Base-by-base conservation (phyloP, 257 asterid genomes). In the Striga asiatica region DNA sequence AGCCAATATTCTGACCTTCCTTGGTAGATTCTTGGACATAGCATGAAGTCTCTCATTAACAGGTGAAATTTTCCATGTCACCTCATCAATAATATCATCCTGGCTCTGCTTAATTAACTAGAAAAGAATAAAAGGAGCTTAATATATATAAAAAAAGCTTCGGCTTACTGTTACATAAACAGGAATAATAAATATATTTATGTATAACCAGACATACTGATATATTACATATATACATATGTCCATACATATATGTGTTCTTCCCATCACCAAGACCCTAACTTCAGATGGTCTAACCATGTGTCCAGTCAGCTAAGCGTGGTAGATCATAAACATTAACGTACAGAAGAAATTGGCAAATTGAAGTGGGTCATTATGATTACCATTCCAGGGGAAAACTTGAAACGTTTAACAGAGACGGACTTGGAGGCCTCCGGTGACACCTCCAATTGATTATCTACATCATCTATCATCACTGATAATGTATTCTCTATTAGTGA, bases 371-470 rank as follows among this genome's bases (percentile, higher is more conserved):
- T 8, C 50, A 24, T 5, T 4, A 59, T 2, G 13, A 70, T 61
- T 79, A 89, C 96, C 98, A 91, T 91, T 75, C 96, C 96, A 6
- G 95, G 96, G 9, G 98, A 91, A 77, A 91, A 91, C 74, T 87
- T 91, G 82, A 82, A 77, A 13, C 98, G 79, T 69, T 91, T 91
- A 23, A 73, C 60, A 5, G 86, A 65, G 27, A 29, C 46, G 2
- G 77, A 70, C 73, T 78, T 82, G 56, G 69, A 75, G 52, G 76
- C 49, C 75, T 87, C 98, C 0, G 96, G 98, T 11, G 96, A 76
- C 50, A 71, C 87, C 65, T 85, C 91, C 60, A 71, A 27, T 24
- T 52, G 81, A 48, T 81, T 66, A 25, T 35, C 81, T 65, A 73
- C 82, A 17, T 21, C 67, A 31, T 58, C 81, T 32, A 50, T 45